Conservation (phyloP, 2,329 filamentous ascomycete genomes). For the Spiromastix sp. region DNA sequence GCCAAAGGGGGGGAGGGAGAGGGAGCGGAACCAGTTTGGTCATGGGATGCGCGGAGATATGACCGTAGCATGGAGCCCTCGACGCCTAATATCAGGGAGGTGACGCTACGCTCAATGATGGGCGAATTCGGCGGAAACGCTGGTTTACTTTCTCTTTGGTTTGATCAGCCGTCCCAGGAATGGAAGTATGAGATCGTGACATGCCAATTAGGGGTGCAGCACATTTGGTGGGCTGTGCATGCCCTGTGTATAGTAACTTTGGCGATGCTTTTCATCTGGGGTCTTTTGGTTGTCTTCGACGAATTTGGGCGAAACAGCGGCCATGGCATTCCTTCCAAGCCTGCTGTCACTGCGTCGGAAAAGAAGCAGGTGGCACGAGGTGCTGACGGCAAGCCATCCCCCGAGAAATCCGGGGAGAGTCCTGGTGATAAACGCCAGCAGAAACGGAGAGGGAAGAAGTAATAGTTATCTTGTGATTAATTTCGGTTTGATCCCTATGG, state of each 20-base stretch:
- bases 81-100: constrained; percentile 55
- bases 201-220: constrained; percentile 74
- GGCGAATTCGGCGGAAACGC: constrained; percentile 89
- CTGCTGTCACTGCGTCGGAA: too few relatives aligned
- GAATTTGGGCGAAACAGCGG: not conserved
- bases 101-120: constrained; percentile 98
- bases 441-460: too few relatives aligned
- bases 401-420: too few relatives aligned
- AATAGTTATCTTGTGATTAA: too few relatives aligned
- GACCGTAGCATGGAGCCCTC: not conserved
- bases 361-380: too few relatives aligned
- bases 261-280: constrained; percentile 21
- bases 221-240: constrained; percentile 90
- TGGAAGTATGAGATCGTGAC: constrained; percentile 76
- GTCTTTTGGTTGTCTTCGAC: not conserved
- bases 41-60: constrained; percentile 28
- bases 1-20: constrained; percentile 10
- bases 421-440: too few relatives aligned
- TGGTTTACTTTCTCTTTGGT: constrained; percentile 82
- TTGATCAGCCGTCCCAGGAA: constrained; percentile 55
- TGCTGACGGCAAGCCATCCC: too few relatives aligned
- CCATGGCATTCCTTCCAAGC: too few relatives aligned
- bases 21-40: constrained; percentile 14
- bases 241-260: constrained; percentile 51
- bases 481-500: too few relatives aligned